phyloP scores from a whole-genome alignment of 768 basidiomycete species.

The Termitomyces heimii region DNA sequence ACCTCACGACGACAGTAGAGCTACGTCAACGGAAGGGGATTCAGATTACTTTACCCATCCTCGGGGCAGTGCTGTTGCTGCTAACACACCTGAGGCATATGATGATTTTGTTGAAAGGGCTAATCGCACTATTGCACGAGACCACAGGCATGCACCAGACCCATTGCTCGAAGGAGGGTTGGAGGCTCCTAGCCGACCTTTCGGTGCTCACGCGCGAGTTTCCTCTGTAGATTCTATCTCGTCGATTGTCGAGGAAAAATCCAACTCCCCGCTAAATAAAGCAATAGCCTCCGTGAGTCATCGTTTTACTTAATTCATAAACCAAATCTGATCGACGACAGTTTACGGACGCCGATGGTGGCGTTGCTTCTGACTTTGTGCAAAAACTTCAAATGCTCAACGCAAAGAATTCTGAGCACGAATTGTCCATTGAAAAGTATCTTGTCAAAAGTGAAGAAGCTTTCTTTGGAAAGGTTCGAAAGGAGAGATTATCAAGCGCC shows the following conservation, averaged over 20 bases:
- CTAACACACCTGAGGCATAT: conserved; percentile 42
- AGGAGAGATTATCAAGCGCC: conserved; percentile 81
- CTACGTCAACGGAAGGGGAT: conserved; percentile 47
- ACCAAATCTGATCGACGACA: conserved; percentile 21
- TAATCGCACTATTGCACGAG: conserved; percentile 76
- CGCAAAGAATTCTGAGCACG: conserved; percentile 85
- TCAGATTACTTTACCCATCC: conserved; percentile 43
- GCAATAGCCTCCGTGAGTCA: conserved; percentile 75
- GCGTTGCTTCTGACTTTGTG: conserved; percentile 86
- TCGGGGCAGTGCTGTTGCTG: conserved; percentile 22
- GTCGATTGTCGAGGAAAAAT: conserved; percentile 88
- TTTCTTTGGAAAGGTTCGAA: conserved; percentile 87
- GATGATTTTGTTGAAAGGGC: conserved; percentile 81
- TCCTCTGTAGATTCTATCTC: conserved; percentile 90
- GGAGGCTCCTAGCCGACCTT: conserved; percentile 59
- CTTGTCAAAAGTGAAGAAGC: conserved; percentile 88
- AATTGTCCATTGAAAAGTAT: conserved; percentile 89
- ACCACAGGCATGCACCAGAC: conserved; percentile 74
- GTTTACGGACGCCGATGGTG: conserved; percentile 94
- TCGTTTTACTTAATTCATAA: background rate
- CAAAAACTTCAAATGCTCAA: conserved; percentile 74
- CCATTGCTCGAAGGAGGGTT: conserved; percentile 70
- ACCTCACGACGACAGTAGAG: conserved; percentile 34
- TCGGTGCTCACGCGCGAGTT: conserved; percentile 73
- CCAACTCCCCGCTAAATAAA: conserved; percentile 88